Base-by-base conservation (phyloP, 345 rosid species). In the Gossypium arboreum region DNA sequence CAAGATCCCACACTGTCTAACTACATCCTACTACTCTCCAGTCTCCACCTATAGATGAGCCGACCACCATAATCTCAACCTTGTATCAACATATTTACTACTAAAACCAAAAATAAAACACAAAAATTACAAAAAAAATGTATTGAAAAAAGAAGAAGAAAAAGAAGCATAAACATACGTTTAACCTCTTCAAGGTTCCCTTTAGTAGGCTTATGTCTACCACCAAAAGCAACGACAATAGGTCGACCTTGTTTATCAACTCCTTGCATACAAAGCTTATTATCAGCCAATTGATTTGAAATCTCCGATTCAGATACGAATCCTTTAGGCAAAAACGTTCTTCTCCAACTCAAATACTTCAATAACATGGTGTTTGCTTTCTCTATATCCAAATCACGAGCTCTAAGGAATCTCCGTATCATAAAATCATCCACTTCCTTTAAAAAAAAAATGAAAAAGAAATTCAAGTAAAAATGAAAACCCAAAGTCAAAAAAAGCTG, bases 351-450 rank as follows among this genome's bases (percentile, higher is more conserved):
- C 13, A 92, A 76, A 76, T 86, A 92, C 86, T 91, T 91, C 1
- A 91, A 82, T 55, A 94, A 89, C 55, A 91, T 44, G 75, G 81
- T 79, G 4, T 93, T 87, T 54, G 97, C 97, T 81, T 90, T 94
- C 82, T 94, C 97, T 22, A 94, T 83, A 76, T 94, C 98, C 0
- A 86, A 80, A 73, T 94, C 95, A 18, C 98, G 90, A 72, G 98
- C 98, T 25, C 94, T 79, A 68, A 94, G 79, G 81, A 94, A 94
- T 82, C 98, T 82, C 77, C 97, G 72, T 70, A 94, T 76, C 94
- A 83, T 88, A 34, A 85, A 82, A 80, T 94, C 98, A 83, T 92
- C 97, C 60, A 74, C 89, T 60, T 91, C 91, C 98, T 94, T 74
- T 52, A 69, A 81, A 68, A 12, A 3, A 51, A 20, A 41, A 68